Evolutionary conservation across 768 basidiomycete species (phyloP).

Genomic region (Naematelia encephala): DNA sequence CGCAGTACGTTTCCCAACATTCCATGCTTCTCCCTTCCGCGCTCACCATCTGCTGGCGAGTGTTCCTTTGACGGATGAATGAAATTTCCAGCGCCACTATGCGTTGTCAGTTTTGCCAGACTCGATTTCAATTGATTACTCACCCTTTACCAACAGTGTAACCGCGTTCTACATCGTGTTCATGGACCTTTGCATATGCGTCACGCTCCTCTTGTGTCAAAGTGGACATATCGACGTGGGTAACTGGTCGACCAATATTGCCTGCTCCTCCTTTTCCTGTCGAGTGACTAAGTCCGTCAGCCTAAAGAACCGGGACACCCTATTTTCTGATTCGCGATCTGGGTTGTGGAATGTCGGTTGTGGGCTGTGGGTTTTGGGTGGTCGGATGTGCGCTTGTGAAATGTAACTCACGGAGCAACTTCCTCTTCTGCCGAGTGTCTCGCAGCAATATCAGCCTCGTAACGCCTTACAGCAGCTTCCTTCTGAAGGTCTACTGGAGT

Average conservation of each 20-base stretch:
- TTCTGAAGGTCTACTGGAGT: conserved; percentile 33
- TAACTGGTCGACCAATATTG: conserved; percentile 25
- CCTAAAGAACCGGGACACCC: neutral
- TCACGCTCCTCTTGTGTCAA: conserved; percentile 44
- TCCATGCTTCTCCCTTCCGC: conserved; percentile 35
- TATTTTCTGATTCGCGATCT: neutral
- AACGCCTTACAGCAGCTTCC: conserved; percentile 30
- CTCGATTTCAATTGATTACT: conserved; percentile 12
- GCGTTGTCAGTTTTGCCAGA: neutral
- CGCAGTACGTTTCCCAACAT: conserved; percentile 42
- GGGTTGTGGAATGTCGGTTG: neutral
- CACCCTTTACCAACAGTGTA: conserved; percentile 41
- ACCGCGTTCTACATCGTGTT: conserved; percentile 20
- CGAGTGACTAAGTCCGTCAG: conserved; percentile 19
- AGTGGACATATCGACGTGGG: conserved; percentile 25
- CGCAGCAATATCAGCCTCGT: conserved; percentile 37
- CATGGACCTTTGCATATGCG: conserved; percentile 36
- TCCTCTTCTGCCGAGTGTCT: conserved; percentile 33
- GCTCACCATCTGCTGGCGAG: conserved; percentile 23
- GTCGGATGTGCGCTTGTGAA: neutral
- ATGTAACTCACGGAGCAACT: conserved; percentile 31
- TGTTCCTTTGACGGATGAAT: conserved; percentile 4
- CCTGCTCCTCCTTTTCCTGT: conserved; percentile 31
- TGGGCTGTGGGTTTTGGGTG: neutral
- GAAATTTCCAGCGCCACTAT: conserved; percentile 40